Evolutionary conservation across 176 grass and related monocot genomes (phyloP).

Genomic region (Tillandsia fasciculata): DNA sequence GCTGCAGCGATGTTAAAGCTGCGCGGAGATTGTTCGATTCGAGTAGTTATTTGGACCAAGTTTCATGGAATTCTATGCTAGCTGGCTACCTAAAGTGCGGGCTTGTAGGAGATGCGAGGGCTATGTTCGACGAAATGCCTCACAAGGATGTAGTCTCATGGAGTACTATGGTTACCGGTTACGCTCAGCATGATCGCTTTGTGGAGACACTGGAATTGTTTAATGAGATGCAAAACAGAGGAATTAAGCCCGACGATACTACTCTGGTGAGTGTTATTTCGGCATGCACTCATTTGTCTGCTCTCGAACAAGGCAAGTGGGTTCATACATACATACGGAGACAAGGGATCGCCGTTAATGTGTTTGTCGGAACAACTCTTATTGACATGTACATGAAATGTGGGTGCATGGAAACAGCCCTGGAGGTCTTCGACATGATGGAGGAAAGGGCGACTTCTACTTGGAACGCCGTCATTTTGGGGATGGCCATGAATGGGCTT

Average conservation of each 20-base stretch:
- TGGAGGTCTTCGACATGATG: slow-evolving; percentile 58
- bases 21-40: slow-evolving; percentile 53
- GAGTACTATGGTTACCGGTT: slow-evolving; percentile 69
- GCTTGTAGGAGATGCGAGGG: slow-evolving; percentile 35
- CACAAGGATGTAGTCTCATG: slow-evolving; percentile 63
- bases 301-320: slow-evolving; percentile 62
- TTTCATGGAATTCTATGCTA: slow-evolving; percentile 88
- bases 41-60: slow-evolving; percentile 41
- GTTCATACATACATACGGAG: slow-evolving; percentile 63
- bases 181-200: slow-evolving; percentile 59
- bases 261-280: slow-evolving; percentile 64
- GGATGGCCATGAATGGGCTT: slow-evolving; percentile 69
- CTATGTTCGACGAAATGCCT: slow-evolving; percentile 47
- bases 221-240: slow-evolving; percentile 41
- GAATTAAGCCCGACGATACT: slow-evolving; percentile 55
- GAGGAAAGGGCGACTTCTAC: slow-evolving; percentile 50
- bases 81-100: slow-evolving; percentile 63
- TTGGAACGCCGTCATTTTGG: slow-evolving; percentile 79
- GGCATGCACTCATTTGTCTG: slow-evolving; percentile 52
- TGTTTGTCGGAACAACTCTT: slow-evolving; percentile 60
- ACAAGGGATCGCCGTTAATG: slow-evolving; percentile 31
- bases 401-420: slow-evolving; percentile 47
- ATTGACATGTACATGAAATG: slow-evolving; percentile 99
- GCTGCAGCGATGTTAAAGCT: slow-evolving; percentile 37
- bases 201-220: slow-evolving; percentile 52